Percentiles rank a stretch among this genome's conserved stretches.
phyloP scores from a whole-genome alignment of 768 basidiomycete species.

The Austroboletus eburneus region DNA sequence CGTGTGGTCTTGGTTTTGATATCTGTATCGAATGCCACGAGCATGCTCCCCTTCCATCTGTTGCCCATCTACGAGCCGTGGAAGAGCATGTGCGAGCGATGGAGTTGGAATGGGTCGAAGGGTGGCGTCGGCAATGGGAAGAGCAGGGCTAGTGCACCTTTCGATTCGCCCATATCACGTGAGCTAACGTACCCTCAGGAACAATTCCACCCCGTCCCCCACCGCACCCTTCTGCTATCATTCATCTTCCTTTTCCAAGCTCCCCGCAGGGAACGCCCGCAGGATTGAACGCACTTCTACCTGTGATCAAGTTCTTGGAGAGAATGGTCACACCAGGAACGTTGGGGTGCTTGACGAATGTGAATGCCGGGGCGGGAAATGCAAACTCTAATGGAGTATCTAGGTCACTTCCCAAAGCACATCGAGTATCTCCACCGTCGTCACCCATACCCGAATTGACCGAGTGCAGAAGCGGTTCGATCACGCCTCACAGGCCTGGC shows the following conservation, averaged over 20 bases:
- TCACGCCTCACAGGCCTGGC: constrained; percentile 9
- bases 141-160: constrained; percentile 9
- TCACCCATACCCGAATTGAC: constrained; percentile 15
- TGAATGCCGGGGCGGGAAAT: not conserved
- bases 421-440: constrained; percentile 14
- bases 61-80: constrained; percentile 61
- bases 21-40: constrained; percentile 90
- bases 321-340: constrained; percentile 50
- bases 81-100: constrained; percentile 70
- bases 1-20: constrained; percentile 65
- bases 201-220: constrained; percentile 58
- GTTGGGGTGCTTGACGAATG: constrained; percentile 15
- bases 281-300: constrained; percentile 55
- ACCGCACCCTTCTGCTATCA: constrained; percentile 64
- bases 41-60: constrained; percentile 67
- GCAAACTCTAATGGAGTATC: constrained; percentile 3
- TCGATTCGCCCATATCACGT: not conserved
- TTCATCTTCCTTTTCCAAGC: constrained; percentile 74
- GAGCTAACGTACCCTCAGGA: constrained; percentile 9
- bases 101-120: constrained; percentile 62
- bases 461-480: constrained; percentile 18
- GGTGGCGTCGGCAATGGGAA: constrained; percentile 27
- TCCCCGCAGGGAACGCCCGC: constrained; percentile 51
- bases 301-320: constrained; percentile 67
- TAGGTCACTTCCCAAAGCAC: constrained; percentile 8